phyloP scores from a whole-genome alignment of 345 rosid species.

The Lepidium africanum region DNA sequence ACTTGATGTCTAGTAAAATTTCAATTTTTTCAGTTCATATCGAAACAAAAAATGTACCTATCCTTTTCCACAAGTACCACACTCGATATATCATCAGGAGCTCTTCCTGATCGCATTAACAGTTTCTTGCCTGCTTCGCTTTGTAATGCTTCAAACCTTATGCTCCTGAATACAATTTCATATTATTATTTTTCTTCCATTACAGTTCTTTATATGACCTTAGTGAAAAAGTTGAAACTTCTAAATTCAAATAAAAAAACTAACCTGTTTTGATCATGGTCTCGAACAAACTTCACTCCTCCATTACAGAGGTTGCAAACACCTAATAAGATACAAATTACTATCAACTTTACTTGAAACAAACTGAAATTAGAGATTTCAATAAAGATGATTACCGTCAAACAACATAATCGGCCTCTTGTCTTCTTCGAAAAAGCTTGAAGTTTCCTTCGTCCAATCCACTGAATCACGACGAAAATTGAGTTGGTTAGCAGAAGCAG shows the following conservation, averaged over 20 bases:
- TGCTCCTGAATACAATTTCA: constrained; percentile 37
- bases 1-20: neutral
- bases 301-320: constrained; percentile 91
- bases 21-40: neutral
- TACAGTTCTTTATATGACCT: neutral
- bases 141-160: constrained; percentile 85
- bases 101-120: constrained; percentile 80
- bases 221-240: neutral
- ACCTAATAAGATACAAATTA: constrained; percentile 27
- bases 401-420: constrained; percentile 82
- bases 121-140: constrained; percentile 77
- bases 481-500: constrained; percentile 34
- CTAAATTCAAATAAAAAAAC: neutral
- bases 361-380: neutral
- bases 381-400: constrained; percentile 45
- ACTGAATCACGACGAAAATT: constrained; percentile 26
- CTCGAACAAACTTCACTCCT: constrained; percentile 72
- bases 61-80: constrained; percentile 77
- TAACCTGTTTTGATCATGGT: constrained; percentile 62
- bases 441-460: constrained; percentile 52
- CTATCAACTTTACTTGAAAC: neutral
- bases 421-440: constrained; percentile 62
- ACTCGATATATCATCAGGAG: constrained; percentile 91
- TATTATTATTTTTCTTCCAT: neutral
- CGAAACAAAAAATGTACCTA: constrained; percentile 32